Evolutionary conservation across 257 asterid species (phyloP).

Genomic region (Cynanchum wilfordii): DNA sequence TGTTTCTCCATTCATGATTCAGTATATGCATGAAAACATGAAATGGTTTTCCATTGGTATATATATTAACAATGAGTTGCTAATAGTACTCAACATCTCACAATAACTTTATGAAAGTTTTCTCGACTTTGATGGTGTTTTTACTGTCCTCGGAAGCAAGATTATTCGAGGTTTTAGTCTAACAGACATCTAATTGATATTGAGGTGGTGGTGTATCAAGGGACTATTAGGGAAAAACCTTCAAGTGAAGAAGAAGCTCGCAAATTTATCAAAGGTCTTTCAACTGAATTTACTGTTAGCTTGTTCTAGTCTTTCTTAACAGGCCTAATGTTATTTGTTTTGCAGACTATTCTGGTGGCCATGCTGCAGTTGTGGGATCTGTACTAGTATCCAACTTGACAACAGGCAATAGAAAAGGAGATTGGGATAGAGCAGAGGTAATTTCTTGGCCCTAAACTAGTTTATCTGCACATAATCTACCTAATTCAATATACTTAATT

Average conservation of each 20-base stretch:
- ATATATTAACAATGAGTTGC: background rate
- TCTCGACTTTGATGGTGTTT: constrained; percentile 18
- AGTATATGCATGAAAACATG: background rate
- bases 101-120: background rate
- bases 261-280: constrained; percentile 56
- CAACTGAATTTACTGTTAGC: constrained; percentile 9
- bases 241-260: constrained; percentile 67
- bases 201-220: constrained; percentile 84
- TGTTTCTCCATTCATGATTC: background rate
- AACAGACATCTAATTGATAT: constrained; percentile 42
- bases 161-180: constrained; percentile 32
- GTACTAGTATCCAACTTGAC: constrained; percentile 61
- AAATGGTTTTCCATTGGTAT: background rate
- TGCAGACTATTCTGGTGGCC: constrained; percentile 78
- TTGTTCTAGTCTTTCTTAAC: background rate
- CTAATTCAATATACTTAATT: background rate
- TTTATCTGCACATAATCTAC: background rate
- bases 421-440: constrained; percentile 88
- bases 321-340: constrained; percentile 6
- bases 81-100: background rate
- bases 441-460: background rate
- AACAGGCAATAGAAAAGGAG: constrained; percentile 65
- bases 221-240: constrained; percentile 76
- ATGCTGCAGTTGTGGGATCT: constrained; percentile 75
- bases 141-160: constrained; percentile 22